Base-by-base conservation (phyloP, 2,329 filamentous ascomycete species). In the Raffaelea deltoideospora region DNA sequence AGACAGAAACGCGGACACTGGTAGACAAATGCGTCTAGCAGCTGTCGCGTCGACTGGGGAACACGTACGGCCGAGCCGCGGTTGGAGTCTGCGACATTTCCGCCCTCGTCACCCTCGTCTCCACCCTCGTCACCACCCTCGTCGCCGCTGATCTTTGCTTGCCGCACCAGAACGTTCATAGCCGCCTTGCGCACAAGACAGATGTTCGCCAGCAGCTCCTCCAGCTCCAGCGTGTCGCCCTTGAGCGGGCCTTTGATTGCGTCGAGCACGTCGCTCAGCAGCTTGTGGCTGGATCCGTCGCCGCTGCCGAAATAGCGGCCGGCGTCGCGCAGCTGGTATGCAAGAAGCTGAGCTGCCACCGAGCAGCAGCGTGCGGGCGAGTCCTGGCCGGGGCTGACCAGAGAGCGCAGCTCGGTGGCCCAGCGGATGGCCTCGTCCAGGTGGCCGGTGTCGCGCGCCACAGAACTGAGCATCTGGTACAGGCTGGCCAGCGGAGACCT, bases 1-100 rank as follows among this genome's bases (percentile, higher is more conserved):
- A 70, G 56, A 33, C 67, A 60, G 46, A 79, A 74, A 3, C 72
- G 64, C 11, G 75, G 74, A 41, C 72, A 67, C 37, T 71, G 64
- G 22, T 70, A 58, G 19, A 78, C 57, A 32, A 79, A 64, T 0
- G 61, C 57, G 45, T 75, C 69, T 8, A 76, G 59, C n/a, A 65
- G 57, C 2, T 48, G 46, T 22, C 48, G 45, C 50, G 47, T 38
- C 35, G 50, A 15, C 19, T 42, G 34, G 15, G 45, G 31, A 31
- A 31, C 15, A 5, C 6, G 3, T 26, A 39, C 39, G 38, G 40
- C 31, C 33, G 27, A 17, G 29, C 19, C 19, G 37, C 31, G 35
- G 13, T 19, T 10, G 15, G 4, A n/a, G 10, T 44, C 39, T n/a
- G n/a, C n/a, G n/a, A n/a, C n/a, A n/a, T n/a, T n/a, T n/a, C n/a